phyloP scores from a whole-genome alignment of 805 yeast genomes.

The Pichia exigua region DNA sequence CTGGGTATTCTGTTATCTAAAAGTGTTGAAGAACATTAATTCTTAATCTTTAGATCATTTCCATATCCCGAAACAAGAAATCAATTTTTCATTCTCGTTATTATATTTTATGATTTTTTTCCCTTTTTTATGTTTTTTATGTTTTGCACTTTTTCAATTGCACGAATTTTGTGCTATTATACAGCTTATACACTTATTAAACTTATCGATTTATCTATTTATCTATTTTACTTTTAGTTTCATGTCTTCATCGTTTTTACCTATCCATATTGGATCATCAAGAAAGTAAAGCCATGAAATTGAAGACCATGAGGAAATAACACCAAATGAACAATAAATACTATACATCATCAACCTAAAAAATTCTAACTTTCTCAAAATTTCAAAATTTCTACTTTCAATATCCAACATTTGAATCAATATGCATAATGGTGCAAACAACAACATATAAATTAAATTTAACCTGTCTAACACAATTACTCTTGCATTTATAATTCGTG shows the following conservation, averaged over 20 bases:
- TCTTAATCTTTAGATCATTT: too few relatives aligned
- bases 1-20: too few relatives aligned
- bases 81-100: background rate
- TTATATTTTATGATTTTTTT: too few relatives aligned
- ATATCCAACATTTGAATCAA: constrained; percentile 39
- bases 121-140: background rate
- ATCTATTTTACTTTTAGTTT: background rate
- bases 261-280: constrained; percentile 63
- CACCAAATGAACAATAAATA: constrained; percentile 80
- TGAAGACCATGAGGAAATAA: constrained; percentile 80
- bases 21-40: too few relatives aligned
- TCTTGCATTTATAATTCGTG: constrained; percentile 33
- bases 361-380: constrained; percentile 60
- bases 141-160: background rate
- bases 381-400: constrained; percentile 44
- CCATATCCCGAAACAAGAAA: background rate
- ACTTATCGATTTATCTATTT: too few relatives aligned
- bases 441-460: constrained; percentile 56
- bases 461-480: constrained; percentile 67
- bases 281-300: constrained; percentile 83
- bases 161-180: background rate
- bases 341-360: constrained; percentile 74
- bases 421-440: constrained; percentile 58
- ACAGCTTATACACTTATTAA: background rate
- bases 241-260: constrained; percentile 14